These are phyloP conservation scores for Cercospora zeae-maydis DNA, from an alignment of 2,329 filamentous ascomycete species.

Conservation along the genomic window DNA sequence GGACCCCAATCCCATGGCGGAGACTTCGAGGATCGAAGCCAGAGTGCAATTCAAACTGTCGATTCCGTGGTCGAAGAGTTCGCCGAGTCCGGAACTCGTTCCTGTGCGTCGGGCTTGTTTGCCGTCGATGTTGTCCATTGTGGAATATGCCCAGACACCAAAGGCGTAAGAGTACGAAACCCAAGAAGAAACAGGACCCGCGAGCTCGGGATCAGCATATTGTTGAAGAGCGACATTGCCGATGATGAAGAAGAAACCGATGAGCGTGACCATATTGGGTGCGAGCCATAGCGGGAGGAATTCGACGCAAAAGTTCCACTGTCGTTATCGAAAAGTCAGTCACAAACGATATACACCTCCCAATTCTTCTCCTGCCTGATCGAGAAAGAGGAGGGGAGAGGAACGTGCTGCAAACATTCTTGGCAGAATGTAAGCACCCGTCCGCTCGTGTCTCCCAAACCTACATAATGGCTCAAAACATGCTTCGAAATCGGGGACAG, in stretches of 20 bases:
- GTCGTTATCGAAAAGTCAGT: constrained; percentile 17
- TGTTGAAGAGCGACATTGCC: constrained; percentile 73
- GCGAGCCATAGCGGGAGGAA: constrained; percentile 92
- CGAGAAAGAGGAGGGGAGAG: neutral
- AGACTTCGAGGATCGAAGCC: constrained; percentile 83
- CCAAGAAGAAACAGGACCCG: constrained; percentile 74
- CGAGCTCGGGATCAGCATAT: constrained; percentile 80
- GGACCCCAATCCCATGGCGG: constrained; percentile 85
- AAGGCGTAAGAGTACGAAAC: constrained; percentile 94
- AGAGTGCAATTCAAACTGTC: constrained; percentile 97
- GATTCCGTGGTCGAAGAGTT: constrained; percentile 98
- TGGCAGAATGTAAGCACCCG: constrained; percentile 7
- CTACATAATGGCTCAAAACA: constrained; percentile 91
- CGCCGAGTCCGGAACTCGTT: constrained; percentile 88
- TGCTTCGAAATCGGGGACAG: constrained; percentile 92
- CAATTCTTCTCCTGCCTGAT: neutral
- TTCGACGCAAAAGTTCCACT: constrained; percentile 98
- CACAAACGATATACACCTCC: neutral
- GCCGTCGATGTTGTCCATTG: constrained; percentile 97
- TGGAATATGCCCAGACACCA: constrained; percentile 94
- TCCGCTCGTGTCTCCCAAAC: constrained; percentile 30
- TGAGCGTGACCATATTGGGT: constrained; percentile 92
- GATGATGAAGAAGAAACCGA: constrained; percentile 93
- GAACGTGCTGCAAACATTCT: neutral
- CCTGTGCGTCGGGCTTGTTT: constrained; percentile 95